Base-by-base conservation (phyloP, 2,329 filamentous ascomycete genomes). In the Apiospora arundinis region DNA sequence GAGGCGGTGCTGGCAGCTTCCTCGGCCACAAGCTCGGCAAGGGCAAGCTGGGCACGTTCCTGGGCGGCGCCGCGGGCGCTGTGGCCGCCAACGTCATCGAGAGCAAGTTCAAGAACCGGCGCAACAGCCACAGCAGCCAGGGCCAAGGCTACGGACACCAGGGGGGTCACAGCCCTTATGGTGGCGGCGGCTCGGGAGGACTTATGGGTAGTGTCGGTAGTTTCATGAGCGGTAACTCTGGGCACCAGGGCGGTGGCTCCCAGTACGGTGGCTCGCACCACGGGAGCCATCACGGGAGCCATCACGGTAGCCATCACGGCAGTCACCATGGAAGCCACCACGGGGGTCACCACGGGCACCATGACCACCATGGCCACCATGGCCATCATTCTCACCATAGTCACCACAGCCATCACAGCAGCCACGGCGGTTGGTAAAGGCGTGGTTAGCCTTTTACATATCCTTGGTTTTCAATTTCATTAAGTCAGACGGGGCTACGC, bases 11-110 rank as follows among this genome's bases (percentile, higher is more conserved):
- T 0, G 89, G 89, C 48, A 88, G 85, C 0, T 86, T 87, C 71
- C 71, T 88, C 0, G 88, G 85, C 0, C 85, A 89, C 76, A 86
- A 90, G 78, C 77, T 87, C 14, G 87, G 88, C 25, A 86, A 87
- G 69, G 87, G 88, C 8, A 81, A 85, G 67, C 76, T 90, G 46
- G 86, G 86, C 32, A 87, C 88, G 1, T 75, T 89, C 7, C 82
- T 85, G 1, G 88, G 88, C 0, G 81, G 84, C 9, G 83, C 88
- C 1, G 86, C 85, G 14, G 89, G 89, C 32, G 88, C 87, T 0
- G 82, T 89, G 16, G 86, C 85, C 2, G 88, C 88, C 9, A 90
- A 90, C 74, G 80, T 85, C 23, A 77, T 89, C 48, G 85, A 86
- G 77, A 76, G 83, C 69, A 84, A 85, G 70, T 52, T 84, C 9